Base-by-base conservation (phyloP, 2,329 filamentous ascomycete species). In the Alternaria ethzedia region DNA sequence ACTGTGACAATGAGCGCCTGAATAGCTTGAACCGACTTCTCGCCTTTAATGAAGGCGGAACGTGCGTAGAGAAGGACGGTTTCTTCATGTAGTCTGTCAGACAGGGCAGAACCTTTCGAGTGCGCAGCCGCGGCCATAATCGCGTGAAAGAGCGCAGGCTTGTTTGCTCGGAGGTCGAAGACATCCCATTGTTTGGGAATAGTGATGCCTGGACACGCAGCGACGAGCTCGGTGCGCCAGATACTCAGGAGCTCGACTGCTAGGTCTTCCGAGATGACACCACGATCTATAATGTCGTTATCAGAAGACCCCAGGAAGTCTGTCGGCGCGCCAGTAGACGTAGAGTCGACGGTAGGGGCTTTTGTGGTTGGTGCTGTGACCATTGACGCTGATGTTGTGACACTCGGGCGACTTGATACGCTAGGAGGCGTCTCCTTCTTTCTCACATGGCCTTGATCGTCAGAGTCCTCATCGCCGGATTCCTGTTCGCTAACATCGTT, bases 81-180 rank as follows among this genome's bases (percentile, higher is more conserved):
- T 45, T 79, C 78, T 57, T 79, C 73, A n/a, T 78, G 70, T 3
- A 79, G 60, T 36, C 68, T 69, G 28, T 77, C 76, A 0, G 78
- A 79, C 23, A 79, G 63, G 5, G 64, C 67, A 5, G 70, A 69
- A 2, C 77, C 78, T 57, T 76, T 75, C 5, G 67, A 72, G 26
- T 77, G 76, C n/a, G 76, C 71, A 17, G 78, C 72, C 17, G 78
- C 78, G 4, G 77, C 76, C 77, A 79, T 78, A 9, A 79, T 71
- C 7, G 78, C 75, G 57, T 78, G 74, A 54, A 79, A 79, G 10
- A 79, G 62, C 10, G 74, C 75, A 13, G 77, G 76, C 44, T 79
- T 79, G 28, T 72, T 71, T 20, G 59, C 51, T 49, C 78, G 66
- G 5, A 79, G 63, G 11, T 78, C 66, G 15, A 70, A 56, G 4